A percentile compares a stretch with the other conserved stretches of the same genome.
Conservation (phyloP, 306 rosid species). For the Castanopsis chinensis region DNA sequence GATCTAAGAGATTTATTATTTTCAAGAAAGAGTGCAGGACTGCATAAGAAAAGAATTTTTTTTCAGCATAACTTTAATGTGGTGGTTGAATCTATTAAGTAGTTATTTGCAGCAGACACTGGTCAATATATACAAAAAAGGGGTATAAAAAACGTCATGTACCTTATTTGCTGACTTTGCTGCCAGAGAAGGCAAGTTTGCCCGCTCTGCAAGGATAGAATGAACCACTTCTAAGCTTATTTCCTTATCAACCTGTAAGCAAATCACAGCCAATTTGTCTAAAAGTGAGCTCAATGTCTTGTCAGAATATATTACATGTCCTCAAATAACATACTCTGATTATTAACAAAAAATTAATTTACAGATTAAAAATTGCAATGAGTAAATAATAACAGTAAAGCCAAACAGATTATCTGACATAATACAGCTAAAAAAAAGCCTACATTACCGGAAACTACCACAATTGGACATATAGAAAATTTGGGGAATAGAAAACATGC, state of each 20-base stretch:
- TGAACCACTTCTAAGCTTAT: conserved; percentile 76
- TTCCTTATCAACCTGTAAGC: conserved; percentile 80
- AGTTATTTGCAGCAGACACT: not conserved
- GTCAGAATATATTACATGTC: not conserved
- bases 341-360: not conserved
- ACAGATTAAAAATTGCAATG: too few species aligned
- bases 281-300: not conserved
- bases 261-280: not conserved
- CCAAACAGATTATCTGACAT: not conserved
- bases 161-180: conserved; percentile 81
- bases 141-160: conserved; percentile 14
- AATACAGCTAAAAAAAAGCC: not conserved
- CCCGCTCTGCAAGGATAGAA: conserved; percentile 74
- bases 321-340: not conserved
- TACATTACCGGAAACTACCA: not conserved
- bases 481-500: not conserved
- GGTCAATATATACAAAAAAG: not conserved
- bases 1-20: not conserved
- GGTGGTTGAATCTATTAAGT: not conserved
- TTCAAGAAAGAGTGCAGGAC: not conserved
- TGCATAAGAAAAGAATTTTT: not conserved
- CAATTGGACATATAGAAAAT: not conserved
- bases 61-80: not conserved
- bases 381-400: too few species aligned
- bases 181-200: conserved; percentile 73